phyloP scores from a whole-genome alignment of 1,284 basidiomycete genomes.

The Apiotrichum gracile region DNA sequence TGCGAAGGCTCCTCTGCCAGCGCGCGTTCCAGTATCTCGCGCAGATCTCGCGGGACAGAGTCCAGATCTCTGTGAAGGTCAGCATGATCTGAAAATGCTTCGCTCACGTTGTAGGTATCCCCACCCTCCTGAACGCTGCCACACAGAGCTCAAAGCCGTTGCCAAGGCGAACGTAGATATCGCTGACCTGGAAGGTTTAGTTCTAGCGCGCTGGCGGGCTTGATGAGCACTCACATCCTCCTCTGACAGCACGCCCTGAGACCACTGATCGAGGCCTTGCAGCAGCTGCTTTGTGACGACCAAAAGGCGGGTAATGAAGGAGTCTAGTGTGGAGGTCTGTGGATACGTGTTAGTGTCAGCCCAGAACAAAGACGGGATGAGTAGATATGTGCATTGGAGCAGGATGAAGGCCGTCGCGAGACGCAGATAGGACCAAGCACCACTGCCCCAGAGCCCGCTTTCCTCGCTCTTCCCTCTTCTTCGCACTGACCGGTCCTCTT shows the following conservation, averaged over 20 bases:
- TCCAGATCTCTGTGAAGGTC: slow-evolving; percentile 65
- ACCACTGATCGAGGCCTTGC: slow-evolving; percentile 87
- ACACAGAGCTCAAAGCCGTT: slow-evolving; percentile 97
- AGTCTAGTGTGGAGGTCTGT: slow-evolving; percentile 53
- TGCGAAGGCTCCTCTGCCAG: slow-evolving; percentile 82
- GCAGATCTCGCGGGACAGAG: slow-evolving; percentile 81
- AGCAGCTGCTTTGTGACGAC: slow-evolving; percentile 93
- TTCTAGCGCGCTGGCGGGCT: neutral
- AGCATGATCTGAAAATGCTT: neutral
- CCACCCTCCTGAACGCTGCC: slow-evolving; percentile 74
- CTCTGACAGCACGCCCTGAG: slow-evolving; percentile 67
- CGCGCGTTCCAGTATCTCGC: slow-evolving; percentile 80
- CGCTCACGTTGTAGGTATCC: slow-evolving; percentile 83
- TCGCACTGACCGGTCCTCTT: slow-evolving; percentile 4
- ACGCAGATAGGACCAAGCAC: no score
- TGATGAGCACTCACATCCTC: slow-evolving; percentile 40
- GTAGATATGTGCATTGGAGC: neutral
- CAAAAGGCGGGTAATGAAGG: slow-evolving; percentile 84
- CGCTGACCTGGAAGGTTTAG: slow-evolving; percentile 66
- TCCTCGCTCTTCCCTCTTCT: no score
- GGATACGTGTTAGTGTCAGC: neutral
- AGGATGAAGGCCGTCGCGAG: no score
- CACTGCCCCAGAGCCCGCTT: no score
- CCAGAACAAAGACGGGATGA: no score
- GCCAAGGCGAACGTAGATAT: slow-evolving; percentile 91